Conservation (phyloP, 2,329 filamentous ascomycete genomes). For the Orbilia quercus region DNA sequence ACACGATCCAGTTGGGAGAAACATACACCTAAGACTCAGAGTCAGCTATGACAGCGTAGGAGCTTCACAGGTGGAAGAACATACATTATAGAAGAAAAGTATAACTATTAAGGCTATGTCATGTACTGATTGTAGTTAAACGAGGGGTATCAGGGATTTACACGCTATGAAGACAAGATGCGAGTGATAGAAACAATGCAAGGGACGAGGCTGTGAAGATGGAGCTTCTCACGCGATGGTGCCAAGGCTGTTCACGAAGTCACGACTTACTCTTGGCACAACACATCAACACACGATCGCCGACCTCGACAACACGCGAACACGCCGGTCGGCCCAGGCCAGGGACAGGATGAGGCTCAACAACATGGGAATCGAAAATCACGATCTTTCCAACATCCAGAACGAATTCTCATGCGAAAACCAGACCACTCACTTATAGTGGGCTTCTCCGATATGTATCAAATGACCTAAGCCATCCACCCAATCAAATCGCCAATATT, state of each 20-base stretch:
- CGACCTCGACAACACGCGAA: neutral
- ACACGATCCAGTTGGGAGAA: neutral
- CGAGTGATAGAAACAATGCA: neutral
- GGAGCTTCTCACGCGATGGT: neutral
- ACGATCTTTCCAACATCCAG: too few relatives aligned
- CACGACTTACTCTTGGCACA: conserved; percentile 33
- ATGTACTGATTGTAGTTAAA: neutral
- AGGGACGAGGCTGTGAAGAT: neutral
- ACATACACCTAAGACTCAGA: conserved; percentile 44
- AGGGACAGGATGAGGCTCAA: too few relatives aligned
- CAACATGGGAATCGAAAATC: too few relatives aligned
- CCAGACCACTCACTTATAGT: too few relatives aligned
- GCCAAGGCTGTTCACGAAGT: conserved; percentile 36
- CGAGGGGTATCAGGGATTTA: too few relatives aligned
- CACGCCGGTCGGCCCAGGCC: too few relatives aligned
- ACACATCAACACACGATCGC: conserved; percentile 23
- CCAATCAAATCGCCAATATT: neutral
- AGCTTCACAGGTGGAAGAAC: conserved; percentile 1
- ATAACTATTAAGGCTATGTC: conserved; percentile 1
- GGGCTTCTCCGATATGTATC: neutral
- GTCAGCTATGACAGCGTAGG: conserved; percentile 8
- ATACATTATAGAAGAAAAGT: conserved; percentile 24
- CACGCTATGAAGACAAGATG: too few relatives aligned
- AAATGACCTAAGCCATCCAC: neutral
- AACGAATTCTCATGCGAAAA: too few relatives aligned